Base-by-base conservation (phyloP, 345 rosid genomes). In the Linum usitatissimum region DNA sequence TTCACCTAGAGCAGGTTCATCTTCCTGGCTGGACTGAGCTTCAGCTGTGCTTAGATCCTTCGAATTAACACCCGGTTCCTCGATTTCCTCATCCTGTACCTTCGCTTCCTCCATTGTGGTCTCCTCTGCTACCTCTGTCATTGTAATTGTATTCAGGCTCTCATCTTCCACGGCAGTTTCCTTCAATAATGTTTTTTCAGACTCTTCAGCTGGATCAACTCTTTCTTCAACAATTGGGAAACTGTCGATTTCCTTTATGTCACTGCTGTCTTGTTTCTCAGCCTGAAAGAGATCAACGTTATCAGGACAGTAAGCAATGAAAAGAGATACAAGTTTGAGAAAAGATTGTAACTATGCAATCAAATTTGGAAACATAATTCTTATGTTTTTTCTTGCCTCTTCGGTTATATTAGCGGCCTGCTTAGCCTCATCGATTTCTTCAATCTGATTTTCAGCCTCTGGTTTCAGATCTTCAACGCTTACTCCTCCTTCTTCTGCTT, bases 371-470 rank as follows among this genome's bases (percentile, higher is more conserved):
- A 15, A 45, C 3, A 45, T 2, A 4, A 3, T 45, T 4, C 17
- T 9, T 45, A n/a, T 45, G 17, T 2, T n/a, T 45, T 15, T 73
- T 21, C 66, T 66, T 67, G 81, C 88, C 86, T 78, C 76, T 64
- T 80, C 64, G 34, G 78, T 61, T 53, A 64, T 60, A 61, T 72
- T 77, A 62, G 40, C 62, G 2, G 42, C 66, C 68, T 75, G 68
- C 62, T 10, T 62, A 5, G 48, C 64, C 71, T 76, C 76, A 23
- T 23, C 28, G 1, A 23, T 23, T 23, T 23, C 28, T 23, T 1
- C 28, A 23, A 23, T 23, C 28, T 23, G 28, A 23, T 23, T 23
- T 64, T 10, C 62, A 5, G 48, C 66, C 71, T 76, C 76, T 30
- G 55, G 62, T 55, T 57, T 61, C 64, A 30, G 59, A 53, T 57